Base-by-base conservation (phyloP, 495 filamentous ascomycete species). In the Aspergillus indologenus region DNA sequence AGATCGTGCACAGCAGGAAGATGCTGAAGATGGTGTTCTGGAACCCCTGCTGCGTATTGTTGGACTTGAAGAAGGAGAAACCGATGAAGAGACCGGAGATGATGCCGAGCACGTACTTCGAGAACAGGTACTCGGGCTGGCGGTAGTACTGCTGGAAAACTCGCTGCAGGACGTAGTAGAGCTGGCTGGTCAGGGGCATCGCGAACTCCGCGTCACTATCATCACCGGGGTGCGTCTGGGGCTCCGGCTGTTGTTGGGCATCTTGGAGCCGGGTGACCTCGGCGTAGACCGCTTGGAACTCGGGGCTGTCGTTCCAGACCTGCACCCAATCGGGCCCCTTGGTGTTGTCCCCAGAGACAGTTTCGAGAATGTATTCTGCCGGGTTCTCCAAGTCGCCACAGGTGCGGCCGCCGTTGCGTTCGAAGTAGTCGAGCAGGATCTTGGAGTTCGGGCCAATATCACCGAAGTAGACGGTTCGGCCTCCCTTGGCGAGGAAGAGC, bases 351-450 rank as follows among this genome's bases (percentile, higher is more conserved):
- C 62, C 68, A 1, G 67, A 64, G 49, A 91, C 92, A 60, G 88
- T 86, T 58, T 94, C 90, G 18, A 96, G 76, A 82, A 96, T 95
- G 84, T 89, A 95, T 69, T 97, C 92, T 12, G 92, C 92, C 5
- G 91, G 91, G 46, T 81, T 97, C 19, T 90, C 90, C 14, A 85
- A 79, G 9, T 75, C 64, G 9, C 86, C 85, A 70, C 91, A 96
- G 23, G 80, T 70, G 14, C 78, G 71, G 4, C 85, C 87, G 22
- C 90, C 87, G 64, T 90, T 84, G 53, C 79, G 75, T 67, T 91
- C 86, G 61, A 96, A 96, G 73, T 94, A 95, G 44, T 76, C 75
- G 0, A 84, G 83, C 54, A 96, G 68, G 17, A 75, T 85, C 23
- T 79, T 71, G 0, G 88, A 89, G 71, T 90, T 85, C 61, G 87